Evolutionary conservation across 2,329 filamentous ascomycete genomes (phyloP).

Genomic region (Ophiostoma piceae): DNA sequence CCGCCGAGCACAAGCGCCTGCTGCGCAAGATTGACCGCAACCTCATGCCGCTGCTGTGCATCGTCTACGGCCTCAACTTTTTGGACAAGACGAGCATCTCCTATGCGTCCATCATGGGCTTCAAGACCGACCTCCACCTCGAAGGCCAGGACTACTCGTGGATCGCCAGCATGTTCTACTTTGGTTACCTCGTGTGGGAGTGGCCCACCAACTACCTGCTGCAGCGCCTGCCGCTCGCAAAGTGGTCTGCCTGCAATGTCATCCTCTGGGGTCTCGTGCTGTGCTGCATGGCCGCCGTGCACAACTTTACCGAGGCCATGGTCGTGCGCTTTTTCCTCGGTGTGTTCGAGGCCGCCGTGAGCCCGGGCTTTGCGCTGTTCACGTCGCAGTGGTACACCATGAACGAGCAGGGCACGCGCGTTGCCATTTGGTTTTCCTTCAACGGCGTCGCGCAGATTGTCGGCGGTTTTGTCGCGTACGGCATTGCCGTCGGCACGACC

Average conservation of each 20-base stretch:
- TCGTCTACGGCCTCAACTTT: slow-evolving; percentile 55
- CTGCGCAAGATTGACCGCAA: slow-evolving; percentile 44
- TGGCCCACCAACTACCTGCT: slow-evolving; percentile 62
- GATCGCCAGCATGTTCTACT: slow-evolving; percentile 49
- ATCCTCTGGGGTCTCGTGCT: slow-evolving; percentile 56
- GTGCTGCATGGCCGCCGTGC: slow-evolving; percentile 57
- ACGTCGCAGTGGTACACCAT: slow-evolving; percentile 70
- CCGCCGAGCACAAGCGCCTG: slow-evolving; percentile 39
- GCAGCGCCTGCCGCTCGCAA: slow-evolving; percentile 59
- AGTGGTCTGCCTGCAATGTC: slow-evolving; percentile 60
- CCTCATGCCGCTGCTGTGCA: slow-evolving; percentile 49
- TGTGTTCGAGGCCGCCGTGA: slow-evolving; percentile 62
- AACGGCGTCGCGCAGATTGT: slow-evolving; percentile 39
- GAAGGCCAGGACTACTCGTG: slow-evolving; percentile 45
- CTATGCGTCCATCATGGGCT: slow-evolving; percentile 51
- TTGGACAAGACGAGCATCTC: slow-evolving; percentile 43
- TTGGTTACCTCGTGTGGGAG: slow-evolving; percentile 51
- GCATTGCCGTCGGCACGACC: slow-evolving; percentile 46
- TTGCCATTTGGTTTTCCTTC: slow-evolving; percentile 64
- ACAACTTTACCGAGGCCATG: slow-evolving; percentile 56
- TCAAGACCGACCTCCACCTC: slow-evolving; percentile 43
- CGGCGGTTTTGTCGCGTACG: slow-evolving; percentile 39
- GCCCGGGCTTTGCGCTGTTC: slow-evolving; percentile 62
- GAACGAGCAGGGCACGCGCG: slow-evolving; percentile 58
- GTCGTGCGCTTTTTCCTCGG: slow-evolving; percentile 64